Base-by-base conservation (phyloP, 2,329 filamentous ascomycete genomes). In the Orbilia javanica region DNA sequence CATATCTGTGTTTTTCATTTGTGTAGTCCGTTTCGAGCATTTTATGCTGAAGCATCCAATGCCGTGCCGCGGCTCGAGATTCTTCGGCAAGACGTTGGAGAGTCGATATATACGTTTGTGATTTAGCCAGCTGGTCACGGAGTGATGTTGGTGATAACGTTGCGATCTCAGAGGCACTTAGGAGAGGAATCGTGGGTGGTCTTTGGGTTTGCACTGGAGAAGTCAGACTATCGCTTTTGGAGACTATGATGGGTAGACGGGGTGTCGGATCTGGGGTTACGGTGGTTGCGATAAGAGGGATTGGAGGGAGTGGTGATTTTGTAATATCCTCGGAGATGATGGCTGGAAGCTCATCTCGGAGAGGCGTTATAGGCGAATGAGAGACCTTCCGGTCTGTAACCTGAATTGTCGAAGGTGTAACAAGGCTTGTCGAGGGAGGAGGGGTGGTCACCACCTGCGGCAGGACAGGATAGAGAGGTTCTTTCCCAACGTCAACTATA, bases 91-190 rank as follows among this genome's bases (percentile, higher is more conserved):
- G 76, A 29, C 80, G 79, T 13, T 80, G 79, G 29, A 82, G 80
- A 10, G 78, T 80, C 15, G 66, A 74, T 27, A 82, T 81, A 8
- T 81, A 80, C 18, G 79, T 70, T 53, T 82, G 80, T 34, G 81
- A 80, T 18, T 79, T 77, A 10, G 74, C 76, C n/a, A 82, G 80
- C 52, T 82, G 83, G n/a, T 82, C 82, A 20, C 82, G 80, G 0
- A 80, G 65, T 11, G 82, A 80, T 39, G 80, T 79, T 20, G 80
- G 71, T 3, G 83, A 82, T 69, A 82, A 80, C 22, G 82, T 78
- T 68, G 82, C 73, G 57, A 78, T 82, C 57, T 80, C 50, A 53
- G 73, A 67, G n/a, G 81, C 46, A 31, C 77, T 76, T 25, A 82
- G 76, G 15, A 81, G 74, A 0, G 62, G 63, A 5, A 71, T 46